Evolutionary conservation across 306 rosid species (phyloP), one percentile per base, ranked within the genome.

Genomic region (Acacia acuminata): DNA sequence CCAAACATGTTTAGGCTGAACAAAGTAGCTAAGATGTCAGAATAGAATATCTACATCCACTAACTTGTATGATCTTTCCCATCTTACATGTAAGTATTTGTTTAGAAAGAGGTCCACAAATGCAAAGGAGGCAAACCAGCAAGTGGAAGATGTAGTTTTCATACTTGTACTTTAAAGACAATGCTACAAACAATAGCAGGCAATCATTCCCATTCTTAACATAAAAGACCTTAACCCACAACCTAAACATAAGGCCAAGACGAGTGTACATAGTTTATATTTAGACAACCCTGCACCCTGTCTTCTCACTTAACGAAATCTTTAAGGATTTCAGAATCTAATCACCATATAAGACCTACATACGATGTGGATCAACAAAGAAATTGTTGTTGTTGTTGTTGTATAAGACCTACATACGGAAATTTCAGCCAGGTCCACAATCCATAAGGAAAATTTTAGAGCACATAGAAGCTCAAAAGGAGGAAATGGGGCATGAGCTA

Each of bases 1-100:
- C 83, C 43, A 12, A 73, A 56, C 24, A 80, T 55, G 67, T 60
- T 38, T 32, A 66, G 43, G 66, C 78, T 24, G 66, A 82, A 48
- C 71, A 79, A 51, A 70, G 67, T 48, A 36, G 67, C 30, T 71
- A 19, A 56, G 16, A 55, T 16, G 22, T 40, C 25, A 67, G 9
- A 58, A 79, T 38, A 45, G 44, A 80, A 60, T 25, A 45, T 42
- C 47, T 14, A n/a, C 12, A 76, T 75, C 67, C 36, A 13, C 56
- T 16, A 63, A 53, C 48, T 10, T 79, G 65, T 58, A 74, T 56
- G 56, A 73, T 68, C 75, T 63, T 66, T 45, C 22, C 45, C 47
- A 47, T 43, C 45, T 1, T n/a, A 51, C 60, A 15, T 63, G 51
- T 67, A 73, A 77, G 58, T 32, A 56, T 34, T 44, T 66, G 32